These are phyloP conservation scores for Achaetomiella virescens DNA, from an alignment of 495 filamentous ascomycete species.

Conservation along the genomic window DNA sequence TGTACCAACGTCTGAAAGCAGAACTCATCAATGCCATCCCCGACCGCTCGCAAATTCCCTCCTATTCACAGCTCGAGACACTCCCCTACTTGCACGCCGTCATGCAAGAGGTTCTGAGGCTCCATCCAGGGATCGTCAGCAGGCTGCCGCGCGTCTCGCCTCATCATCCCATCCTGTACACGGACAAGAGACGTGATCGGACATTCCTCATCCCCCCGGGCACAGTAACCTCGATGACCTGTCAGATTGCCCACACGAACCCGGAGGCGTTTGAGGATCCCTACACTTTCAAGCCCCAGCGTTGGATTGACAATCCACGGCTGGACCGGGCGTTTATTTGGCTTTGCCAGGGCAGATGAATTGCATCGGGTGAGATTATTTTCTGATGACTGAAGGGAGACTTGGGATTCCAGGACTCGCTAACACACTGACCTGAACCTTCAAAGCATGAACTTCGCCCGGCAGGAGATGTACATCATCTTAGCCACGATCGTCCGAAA, in stretches of 20 bases:
- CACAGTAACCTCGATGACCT: constrained; percentile 1
- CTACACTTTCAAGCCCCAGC: constrained; percentile 1
- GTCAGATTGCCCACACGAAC: constrained; percentile 2
- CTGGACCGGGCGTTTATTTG: constrained; percentile 1
- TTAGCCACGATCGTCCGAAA: constrained; percentile 4
- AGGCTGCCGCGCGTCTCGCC: constrained; percentile 4
- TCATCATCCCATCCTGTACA: constrained; percentile 3
- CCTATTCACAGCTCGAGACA: neutral
- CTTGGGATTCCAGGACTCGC: neutral
- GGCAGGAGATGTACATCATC: constrained; percentile 4
- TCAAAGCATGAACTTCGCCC: constrained; percentile 8
- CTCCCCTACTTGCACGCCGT: constrained; percentile 13
- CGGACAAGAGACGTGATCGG: neutral
- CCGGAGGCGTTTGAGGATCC: constrained; percentile 1
- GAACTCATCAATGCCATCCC: neutral
- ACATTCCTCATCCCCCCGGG: constrained; percentile 9
- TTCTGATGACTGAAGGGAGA: neutral
- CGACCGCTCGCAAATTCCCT: neutral
- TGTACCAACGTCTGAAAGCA: neutral
- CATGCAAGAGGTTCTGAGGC: constrained; percentile 9
- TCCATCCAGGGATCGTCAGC: constrained; percentile 9
- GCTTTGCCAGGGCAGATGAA: constrained; percentile 8
- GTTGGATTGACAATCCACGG: constrained; percentile 14
- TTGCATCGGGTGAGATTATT: constrained; percentile 10
- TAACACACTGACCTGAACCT: neutral